These are phyloP conservation scores for Bertia moriformis DNA, from an alignment of 2,329 filamentous ascomycete genomes.

Conservation along the genomic window DNA sequence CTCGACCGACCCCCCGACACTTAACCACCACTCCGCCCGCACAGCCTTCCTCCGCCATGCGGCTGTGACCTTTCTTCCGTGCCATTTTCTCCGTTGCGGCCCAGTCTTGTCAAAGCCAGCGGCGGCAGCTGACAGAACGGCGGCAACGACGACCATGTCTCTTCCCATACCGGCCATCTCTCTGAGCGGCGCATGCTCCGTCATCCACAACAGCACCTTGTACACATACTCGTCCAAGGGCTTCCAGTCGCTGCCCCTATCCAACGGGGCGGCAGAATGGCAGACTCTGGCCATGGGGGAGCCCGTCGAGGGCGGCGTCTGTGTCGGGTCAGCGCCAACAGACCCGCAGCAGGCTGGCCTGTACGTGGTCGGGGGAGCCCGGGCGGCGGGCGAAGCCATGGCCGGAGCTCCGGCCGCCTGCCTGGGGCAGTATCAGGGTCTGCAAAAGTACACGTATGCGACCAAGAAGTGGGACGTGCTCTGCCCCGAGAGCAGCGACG, in stretches of 20 bases:
- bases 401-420: not conserved
- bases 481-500: conserved; percentile 14
- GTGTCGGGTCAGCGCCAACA: conserved; percentile 54
- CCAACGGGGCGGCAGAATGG: conserved; percentile 62
- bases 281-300: conserved; percentile 47
- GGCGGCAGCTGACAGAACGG: not conserved
- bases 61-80: no score
- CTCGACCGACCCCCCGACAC: no score
- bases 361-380: conserved; percentile 67
- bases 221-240: conserved; percentile 67
- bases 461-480: conserved; percentile 37
- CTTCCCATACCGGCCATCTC: conserved; percentile 55
- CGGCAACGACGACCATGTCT: conserved; percentile 37
- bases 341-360: conserved; percentile 47
- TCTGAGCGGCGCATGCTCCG: conserved; percentile 67
- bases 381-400: conserved; percentile 9
- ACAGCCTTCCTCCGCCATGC: no score
- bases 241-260: conserved; percentile 61
- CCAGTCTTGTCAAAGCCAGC: no score
- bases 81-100: not conserved
- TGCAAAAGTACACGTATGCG: conserved; percentile 53
- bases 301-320: conserved; percentile 60
- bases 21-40: no score
- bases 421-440: conserved; percentile 47
- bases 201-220: conserved; percentile 66